Conservation (phyloP, 768 basidiomycete species). For the Lepiota brunneoincarnata region DNA sequence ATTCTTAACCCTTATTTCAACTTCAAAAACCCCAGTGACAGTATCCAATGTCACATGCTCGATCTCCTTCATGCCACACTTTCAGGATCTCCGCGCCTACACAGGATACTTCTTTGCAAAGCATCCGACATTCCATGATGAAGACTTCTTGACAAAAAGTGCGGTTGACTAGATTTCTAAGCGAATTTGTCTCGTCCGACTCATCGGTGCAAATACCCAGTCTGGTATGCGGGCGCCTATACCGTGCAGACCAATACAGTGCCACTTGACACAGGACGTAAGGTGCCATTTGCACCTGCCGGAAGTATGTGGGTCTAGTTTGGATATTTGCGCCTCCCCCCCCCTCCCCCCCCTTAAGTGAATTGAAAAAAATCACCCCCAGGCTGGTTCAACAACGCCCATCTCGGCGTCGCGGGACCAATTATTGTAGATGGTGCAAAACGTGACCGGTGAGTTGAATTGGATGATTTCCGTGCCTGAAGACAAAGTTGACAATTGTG, state of each 20-base stretch:
- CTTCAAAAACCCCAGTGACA: conserved; percentile 28
- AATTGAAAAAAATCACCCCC: neutral
- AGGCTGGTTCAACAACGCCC: conserved; percentile 57
- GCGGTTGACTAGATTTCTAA: conserved; percentile 1
- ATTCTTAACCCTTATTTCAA: conserved; percentile 47
- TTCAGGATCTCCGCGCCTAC: conserved; percentile 45
- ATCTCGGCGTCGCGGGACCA: conserved; percentile 52
- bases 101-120: conserved; percentile 50
- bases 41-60: conserved; percentile 49
- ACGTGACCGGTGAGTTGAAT: conserved; percentile 43
- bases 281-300: conserved; percentile 42
- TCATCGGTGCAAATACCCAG: conserved; percentile 19
- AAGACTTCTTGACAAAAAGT: conserved; percentile 50
- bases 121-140: conserved; percentile 43
- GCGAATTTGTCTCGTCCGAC: neutral
- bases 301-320: conserved; percentile 30
- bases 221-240: conserved; percentile 63
- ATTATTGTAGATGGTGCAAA: conserved; percentile 64
- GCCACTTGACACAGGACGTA: conserved; percentile 45
- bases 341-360: too few relatives aligned
- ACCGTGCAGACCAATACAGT: conserved; percentile 60
- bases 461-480: neutral
- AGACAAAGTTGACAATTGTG: neutral
- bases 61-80: conserved; percentile 54
- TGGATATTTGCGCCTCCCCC: neutral